Evolutionary conservation across 352 stramenopile genomes (phyloP), one percentile per base, ranked within the genome.

Genomic region (Phytophthora cactorum): DNA sequence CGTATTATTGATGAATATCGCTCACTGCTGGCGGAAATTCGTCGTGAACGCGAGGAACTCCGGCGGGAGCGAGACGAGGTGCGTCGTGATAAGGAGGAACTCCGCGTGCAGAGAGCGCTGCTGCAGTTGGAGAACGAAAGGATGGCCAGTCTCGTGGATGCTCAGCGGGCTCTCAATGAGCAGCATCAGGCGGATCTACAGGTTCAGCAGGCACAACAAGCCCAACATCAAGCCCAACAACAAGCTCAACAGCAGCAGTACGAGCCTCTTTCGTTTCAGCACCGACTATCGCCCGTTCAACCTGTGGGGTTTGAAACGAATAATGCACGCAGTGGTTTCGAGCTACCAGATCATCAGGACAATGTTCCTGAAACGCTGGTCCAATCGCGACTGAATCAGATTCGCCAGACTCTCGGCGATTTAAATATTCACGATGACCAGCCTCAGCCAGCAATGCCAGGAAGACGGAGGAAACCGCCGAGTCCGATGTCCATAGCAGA

Each of bases 111-210:
- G 32, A 76, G 82, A 38, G 70, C 75, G 36, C 60, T 89, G 29
- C 62, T 92, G 52, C 84, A 92, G 56, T 64, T 92, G 39, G 86
- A 94, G 49, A 94, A 92, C 41, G 86, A 94, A 64, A 82, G 83
- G 41, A 87, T 91, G 78, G 74, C 75, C 7, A 84, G 60, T 45
- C 66, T 90, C 17, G 70, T 94, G 29, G 84, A 92, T 36, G 70
- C 79, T 0, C 81, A 93, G 55, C 77, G 82, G 14, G 77, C 76
- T 11, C 66, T 89, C 25, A 82, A 83, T 4, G 84, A 89, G 36
- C 75, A 89, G 52, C 75, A 91, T 52, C 75, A 88, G 17, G 61
- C 76, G 1, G 78, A 90, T 27, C 52, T 81, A n/a, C 70, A 84
- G 45, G 68, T 47, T 2, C 75, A 81, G 15, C 59, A 73, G 8